Evolutionary conservation across 2,329 filamentous ascomycete species (phyloP).

Genomic region (Colletotrichum siamense): DNA sequence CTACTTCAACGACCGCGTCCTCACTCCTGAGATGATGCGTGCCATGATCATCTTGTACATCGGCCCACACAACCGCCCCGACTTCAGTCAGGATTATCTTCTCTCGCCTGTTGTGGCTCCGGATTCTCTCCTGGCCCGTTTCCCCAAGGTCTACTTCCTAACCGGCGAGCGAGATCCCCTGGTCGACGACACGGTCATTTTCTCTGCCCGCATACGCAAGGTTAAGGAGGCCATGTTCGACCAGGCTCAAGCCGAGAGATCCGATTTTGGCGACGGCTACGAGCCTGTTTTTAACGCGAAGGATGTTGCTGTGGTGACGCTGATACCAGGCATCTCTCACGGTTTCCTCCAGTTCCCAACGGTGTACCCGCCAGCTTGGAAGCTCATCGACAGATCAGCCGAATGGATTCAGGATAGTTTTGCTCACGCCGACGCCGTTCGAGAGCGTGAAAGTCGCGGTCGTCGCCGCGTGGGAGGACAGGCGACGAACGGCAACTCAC

Average conservation of each 20-base stretch:
- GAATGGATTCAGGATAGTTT: slow-evolving; percentile 86
- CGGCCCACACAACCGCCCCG: slow-evolving; percentile 88
- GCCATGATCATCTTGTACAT: slow-evolving; percentile 99
- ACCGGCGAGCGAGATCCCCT: slow-evolving; percentile 95
- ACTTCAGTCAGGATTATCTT: slow-evolving; percentile 90
- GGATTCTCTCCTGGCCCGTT: slow-evolving; percentile 80
- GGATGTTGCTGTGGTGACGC: slow-evolving; percentile 79
- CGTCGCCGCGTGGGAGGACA: not conserved
- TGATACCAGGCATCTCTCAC: slow-evolving; percentile 90
- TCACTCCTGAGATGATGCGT: slow-evolving; percentile 98
- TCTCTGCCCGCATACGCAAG: slow-evolving; percentile 85
- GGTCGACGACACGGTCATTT: slow-evolving; percentile 96
- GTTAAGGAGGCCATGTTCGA: slow-evolving; percentile 66
- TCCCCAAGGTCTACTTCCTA: slow-evolving; percentile 92
- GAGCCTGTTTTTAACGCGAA: slow-evolving; percentile 70
- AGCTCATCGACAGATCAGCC: slow-evolving; percentile 79
- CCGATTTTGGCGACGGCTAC: slow-evolving; percentile 34
- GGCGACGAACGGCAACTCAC: slow-evolving; percentile 10
- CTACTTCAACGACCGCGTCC: slow-evolving; percentile 94
- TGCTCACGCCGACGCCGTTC: slow-evolving; percentile 49
- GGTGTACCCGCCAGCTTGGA: slow-evolving; percentile 90
- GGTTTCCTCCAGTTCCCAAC: slow-evolving; percentile 92
- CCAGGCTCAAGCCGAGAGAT: slow-evolving; percentile 37
- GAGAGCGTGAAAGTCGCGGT: slow-evolving; percentile 21
- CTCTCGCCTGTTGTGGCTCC: slow-evolving; percentile 90